Base-by-base conservation (phyloP, 139 green algal species). In the Chlamydomonas urium region DNA sequence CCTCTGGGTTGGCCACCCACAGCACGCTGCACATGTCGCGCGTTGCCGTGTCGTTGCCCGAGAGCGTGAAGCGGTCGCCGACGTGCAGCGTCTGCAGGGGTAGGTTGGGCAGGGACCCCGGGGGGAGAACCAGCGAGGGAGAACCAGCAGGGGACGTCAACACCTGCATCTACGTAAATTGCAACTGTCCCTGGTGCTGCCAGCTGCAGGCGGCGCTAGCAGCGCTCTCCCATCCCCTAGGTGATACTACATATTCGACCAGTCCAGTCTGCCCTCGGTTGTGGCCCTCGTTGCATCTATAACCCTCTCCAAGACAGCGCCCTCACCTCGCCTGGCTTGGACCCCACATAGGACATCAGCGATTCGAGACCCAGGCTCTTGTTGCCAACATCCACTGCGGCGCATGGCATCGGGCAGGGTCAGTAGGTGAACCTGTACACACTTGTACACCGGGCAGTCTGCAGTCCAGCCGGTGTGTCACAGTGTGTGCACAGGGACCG, bases 1-100 rank as follows among this genome's bases (percentile, higher is more conserved):
- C 93, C 81, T 95, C 90, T 17, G 93, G 93, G 75, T 91, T 94
- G 26, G 93, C 93, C 32, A 98, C 93, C 93, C 93, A 98, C 60
- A 97, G 74, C 60, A 97, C 96, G 62, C 81, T 88, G 80, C 90
- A 97, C 75, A 87, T 90, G 77, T 94, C 90, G 10, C 93, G 82
- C 21, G 91, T 96, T 32, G 88, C 88, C 3, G 78, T 78, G 80
- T 98, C 93, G 76, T 98, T 98, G 75, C 93, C 93, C 35, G 69
- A 90, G 56, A 86, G 71, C 2, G 91, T 97, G 87, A 98, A 97
- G 31, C 93, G 83, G 70, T 98, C 93, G 29, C 93, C 93, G 47
- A 96, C 53, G n/a, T 63, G 53, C 53, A 63, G 14, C 21, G 53
- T 63, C 53, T 63, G 53, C 53, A 53, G 45, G 45, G 45, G 45